phyloP scores from a whole-genome alignment of 345 rosid genomes.

The Garcia nutans region DNA sequence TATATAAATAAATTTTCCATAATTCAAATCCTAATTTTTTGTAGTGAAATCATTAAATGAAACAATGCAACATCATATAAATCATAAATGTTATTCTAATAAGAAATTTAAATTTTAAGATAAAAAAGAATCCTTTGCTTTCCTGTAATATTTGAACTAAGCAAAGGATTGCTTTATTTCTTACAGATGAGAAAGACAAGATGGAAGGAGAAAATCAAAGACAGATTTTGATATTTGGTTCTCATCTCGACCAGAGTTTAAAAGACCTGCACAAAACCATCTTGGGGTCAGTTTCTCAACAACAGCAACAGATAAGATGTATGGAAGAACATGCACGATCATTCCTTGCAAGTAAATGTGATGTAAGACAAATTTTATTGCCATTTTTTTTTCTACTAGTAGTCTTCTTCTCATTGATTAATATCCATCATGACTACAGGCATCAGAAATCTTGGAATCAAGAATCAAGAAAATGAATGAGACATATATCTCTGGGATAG shows the following conservation, averaged over 20 bases:
- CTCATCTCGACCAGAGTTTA: slow-evolving; percentile 76
- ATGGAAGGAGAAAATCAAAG: slow-evolving; percentile 74
- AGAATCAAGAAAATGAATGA: slow-evolving; percentile 56
- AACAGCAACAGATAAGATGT: slow-evolving; percentile 72
- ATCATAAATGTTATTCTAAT: no score
- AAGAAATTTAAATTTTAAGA: no score
- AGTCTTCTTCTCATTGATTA: slow-evolving; percentile 6
- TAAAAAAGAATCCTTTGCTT: no score
- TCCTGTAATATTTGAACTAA: slow-evolving; percentile 4
- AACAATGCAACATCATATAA: no score
- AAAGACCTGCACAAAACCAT: slow-evolving; percentile 64
- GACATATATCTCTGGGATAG: slow-evolving; percentile 51
- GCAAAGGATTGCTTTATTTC: background rate
- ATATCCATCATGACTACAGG: slow-evolving; percentile 46
- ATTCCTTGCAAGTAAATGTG: slow-evolving; percentile 70
- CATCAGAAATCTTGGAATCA: slow-evolving; percentile 52
- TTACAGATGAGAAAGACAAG: slow-evolving; percentile 64
- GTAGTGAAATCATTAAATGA: no score
- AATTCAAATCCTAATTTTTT: no score
- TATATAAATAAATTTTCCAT: no score
- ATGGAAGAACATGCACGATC: slow-evolving; percentile 71
- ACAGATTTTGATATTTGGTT: slow-evolving; percentile 73
- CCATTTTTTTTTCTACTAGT: background rate
- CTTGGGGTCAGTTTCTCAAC: slow-evolving; percentile 77
- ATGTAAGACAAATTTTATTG: slow-evolving; percentile 48